These are phyloP conservation scores for Apiospora aurea DNA, from an alignment of 2,329 filamentous ascomycete species.

Conservation along the genomic window DNA sequence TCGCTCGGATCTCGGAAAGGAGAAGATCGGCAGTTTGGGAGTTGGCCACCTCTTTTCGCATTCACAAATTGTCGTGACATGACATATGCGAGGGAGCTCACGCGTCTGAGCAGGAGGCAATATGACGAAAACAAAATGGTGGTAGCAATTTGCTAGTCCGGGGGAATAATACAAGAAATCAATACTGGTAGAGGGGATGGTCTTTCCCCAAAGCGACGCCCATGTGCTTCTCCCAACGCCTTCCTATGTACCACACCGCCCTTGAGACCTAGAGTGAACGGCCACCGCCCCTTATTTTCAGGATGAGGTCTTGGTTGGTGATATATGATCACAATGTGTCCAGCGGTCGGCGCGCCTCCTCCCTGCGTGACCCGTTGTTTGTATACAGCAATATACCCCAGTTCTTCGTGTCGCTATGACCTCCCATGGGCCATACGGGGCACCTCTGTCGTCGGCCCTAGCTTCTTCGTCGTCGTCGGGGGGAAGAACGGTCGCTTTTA, in stretches of 20 bases:
- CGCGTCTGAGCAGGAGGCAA: not conserved
- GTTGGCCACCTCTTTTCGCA: not conserved
- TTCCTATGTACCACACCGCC: not conserved
- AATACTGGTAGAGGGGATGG: not conserved
- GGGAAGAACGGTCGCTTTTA: not conserved
- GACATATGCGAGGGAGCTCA: not conserved
- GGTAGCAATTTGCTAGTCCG: not conserved
- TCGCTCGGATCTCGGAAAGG: not conserved
- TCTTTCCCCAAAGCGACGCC: not conserved
- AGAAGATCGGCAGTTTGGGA: not conserved
- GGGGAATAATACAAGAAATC: conserved; percentile 9
- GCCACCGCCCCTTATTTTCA: not conserved
- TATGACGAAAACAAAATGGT: not conserved
- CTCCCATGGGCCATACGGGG: not conserved
- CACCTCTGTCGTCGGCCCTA: not conserved
- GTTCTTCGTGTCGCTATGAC: not conserved
- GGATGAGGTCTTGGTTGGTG: not conserved
- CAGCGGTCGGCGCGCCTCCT: not conserved
- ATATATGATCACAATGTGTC: not conserved
- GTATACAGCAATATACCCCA: not conserved
- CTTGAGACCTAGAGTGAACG: not conserved
- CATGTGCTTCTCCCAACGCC: conserved; percentile 5
- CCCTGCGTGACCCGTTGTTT: not conserved
- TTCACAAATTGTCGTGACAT: not conserved
- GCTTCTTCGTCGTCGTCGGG: not conserved